These are phyloP conservation scores for Chrysoporthe cubensis DNA, from an alignment of 2,329 filamentous ascomycete genomes.

Conservation along the genomic window DNA sequence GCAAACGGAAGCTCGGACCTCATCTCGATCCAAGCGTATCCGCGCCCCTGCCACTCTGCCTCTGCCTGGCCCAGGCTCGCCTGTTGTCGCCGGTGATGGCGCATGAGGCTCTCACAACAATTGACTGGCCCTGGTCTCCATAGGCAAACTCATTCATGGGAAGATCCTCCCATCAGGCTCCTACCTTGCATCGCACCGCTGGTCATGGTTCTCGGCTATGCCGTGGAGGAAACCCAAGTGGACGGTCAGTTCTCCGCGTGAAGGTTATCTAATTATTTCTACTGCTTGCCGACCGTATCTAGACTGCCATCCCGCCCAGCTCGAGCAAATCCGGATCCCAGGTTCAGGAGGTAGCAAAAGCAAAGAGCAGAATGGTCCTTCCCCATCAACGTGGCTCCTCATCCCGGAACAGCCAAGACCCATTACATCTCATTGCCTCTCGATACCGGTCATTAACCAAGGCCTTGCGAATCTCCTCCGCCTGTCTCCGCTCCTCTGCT, in stretches of 20 bases:
- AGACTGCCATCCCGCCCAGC: background rate
- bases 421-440: slow-evolving; percentile 78
- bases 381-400: slow-evolving; percentile 53
- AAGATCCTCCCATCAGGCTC: background rate
- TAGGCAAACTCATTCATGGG: background rate
- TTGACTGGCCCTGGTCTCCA: background rate
- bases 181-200: background rate
- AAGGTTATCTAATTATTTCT: background rate
- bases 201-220: too few species aligned
- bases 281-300: background rate
- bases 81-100: too few species aligned
- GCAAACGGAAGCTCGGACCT: slow-evolving; percentile 16
- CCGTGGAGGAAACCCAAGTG: too few species aligned
- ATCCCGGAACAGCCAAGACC: slow-evolving; percentile 81
- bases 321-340: background rate
- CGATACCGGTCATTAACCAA: slow-evolving; percentile 74
- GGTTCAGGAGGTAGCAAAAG: background rate
- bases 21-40: slow-evolving; percentile 7
- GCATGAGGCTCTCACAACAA: background rate
- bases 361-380: background rate
- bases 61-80: background rate
- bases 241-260: background rate
- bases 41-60: background rate
- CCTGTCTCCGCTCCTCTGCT: slow-evolving; percentile 66
- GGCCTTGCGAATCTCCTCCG: slow-evolving; percentile 63